Evolutionary conservation across 2,329 filamentous ascomycete species (phyloP), one percentile per base, ranked within the genome.

Genomic region (Clarireedia paspali): DNA sequence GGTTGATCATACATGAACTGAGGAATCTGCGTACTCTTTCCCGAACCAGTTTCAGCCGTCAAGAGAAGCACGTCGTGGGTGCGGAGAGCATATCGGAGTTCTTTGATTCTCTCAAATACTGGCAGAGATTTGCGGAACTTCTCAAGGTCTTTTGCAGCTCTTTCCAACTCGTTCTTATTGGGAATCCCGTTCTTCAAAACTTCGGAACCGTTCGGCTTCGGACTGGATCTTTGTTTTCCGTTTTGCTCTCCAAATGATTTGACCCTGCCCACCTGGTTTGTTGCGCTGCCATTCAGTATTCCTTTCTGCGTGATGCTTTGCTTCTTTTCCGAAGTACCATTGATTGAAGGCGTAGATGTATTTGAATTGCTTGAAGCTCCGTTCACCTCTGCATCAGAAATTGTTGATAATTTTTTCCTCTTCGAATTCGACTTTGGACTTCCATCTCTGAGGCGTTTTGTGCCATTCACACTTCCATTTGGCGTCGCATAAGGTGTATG

Each of bases 11-110:
- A 81, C 6, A 99, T 75, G 70, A 97, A 96, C 70, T 97, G 94
- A 27, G 97, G 89, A 1, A 90, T 91, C 70, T 99, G 94, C 0
- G 92, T 97, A 54, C 89, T 95, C 71, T 97, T 97, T 68, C 92
- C 92, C 24, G 89, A 95, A 53, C 92, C 92, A 2, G 92, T 97
- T 72, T 96, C 92, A 60, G 92, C 92, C 42, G 91, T 92, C 63
- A 97, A 60, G 0, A 99, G 78, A 51, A 99, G 80, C 1, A 96
- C 82, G 65, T 95, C 82, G 20, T 67, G 62, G 5, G 64, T 39
- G 38, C 65, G 59, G n/a, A 70, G 47, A 14, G 55, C 59, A 45
- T 54, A 59, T 24, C 64, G 60, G 42, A 70, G 68, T 57, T 68
- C 63, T 23, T 53, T 53, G 36, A 63, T 61, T 45, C 64, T 65